phyloP scores from a whole-genome alignment of 441 rosid species.

The Euphorbia schlechtendalii region DNA sequence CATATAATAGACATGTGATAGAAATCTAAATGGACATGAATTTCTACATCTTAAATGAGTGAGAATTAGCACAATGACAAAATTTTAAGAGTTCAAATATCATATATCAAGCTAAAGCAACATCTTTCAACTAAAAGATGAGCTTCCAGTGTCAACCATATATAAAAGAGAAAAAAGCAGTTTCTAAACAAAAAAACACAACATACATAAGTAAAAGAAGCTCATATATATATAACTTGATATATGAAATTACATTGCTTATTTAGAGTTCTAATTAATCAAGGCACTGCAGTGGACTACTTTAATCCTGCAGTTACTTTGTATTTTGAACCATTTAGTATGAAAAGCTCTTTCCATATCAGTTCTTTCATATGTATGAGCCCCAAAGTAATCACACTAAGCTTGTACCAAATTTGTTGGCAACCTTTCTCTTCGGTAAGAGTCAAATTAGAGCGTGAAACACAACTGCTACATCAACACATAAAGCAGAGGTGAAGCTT shows the following conservation, averaged over 20 bases:
- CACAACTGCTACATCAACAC: no score
- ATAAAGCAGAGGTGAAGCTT: no score
- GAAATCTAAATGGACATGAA: no score
- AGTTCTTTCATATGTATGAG: conserved; percentile 85
- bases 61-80: no score
- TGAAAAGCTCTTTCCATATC: conserved; percentile 84
- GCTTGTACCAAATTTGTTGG: conserved; percentile 94
- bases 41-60: no score
- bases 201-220: conserved; percentile 3
- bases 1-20: no score
- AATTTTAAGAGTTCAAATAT: no score
- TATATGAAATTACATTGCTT: conserved; percentile 24
- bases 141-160: no score
- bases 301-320: conserved; percentile 45
- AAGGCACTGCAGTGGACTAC: background rate
- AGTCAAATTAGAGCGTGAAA: conserved; percentile 82
- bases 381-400: conserved; percentile 87
- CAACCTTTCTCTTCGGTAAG: conserved; percentile 68
- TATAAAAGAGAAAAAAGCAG: background rate
- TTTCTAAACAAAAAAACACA: conserved; percentile 13
- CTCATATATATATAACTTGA: background rate
- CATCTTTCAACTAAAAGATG: no score
- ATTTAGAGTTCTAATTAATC: conserved; percentile 13
- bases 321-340: conserved; percentile 96
- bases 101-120: no score